Evolutionary conservation across 352 stramenopile genomes (phyloP).

Genomic region (Phytophthora cactorum): DNA sequence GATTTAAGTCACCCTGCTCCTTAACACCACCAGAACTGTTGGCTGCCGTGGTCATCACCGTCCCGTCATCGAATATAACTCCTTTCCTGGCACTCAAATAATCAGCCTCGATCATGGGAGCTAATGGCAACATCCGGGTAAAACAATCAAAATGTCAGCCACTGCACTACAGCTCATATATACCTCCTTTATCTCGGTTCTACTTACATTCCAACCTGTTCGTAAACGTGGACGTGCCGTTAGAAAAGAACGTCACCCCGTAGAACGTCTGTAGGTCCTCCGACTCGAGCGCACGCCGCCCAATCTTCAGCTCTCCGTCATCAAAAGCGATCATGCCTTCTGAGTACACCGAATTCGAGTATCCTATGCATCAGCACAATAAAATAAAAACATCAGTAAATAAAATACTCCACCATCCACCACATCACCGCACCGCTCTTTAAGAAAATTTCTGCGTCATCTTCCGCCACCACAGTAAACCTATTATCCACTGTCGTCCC

Average conservation of each 20-base stretch:
- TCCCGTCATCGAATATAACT: slow-evolving; percentile 77
- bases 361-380: slow-evolving; percentile 38
- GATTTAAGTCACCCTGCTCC: slow-evolving; percentile 75
- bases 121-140: slow-evolving; percentile 28
- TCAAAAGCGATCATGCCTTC: slow-evolving; percentile 78
- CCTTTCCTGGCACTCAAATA: slow-evolving; percentile 69
- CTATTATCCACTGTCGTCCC: slow-evolving; percentile 82
- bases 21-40: slow-evolving; percentile 82
- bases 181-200: neutral
- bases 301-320: slow-evolving; percentile 65
- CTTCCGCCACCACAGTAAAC: slow-evolving; percentile 79
- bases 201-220: slow-evolving; percentile 66
- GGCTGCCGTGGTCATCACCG: slow-evolving; percentile 80
- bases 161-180: neutral
- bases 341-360: slow-evolving; percentile 74
- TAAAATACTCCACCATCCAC: neutral
- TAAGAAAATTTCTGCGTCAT: slow-evolving; percentile 79
- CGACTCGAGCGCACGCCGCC: slow-evolving; percentile 52
- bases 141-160: neutral
- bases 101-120: slow-evolving; percentile 64
- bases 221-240: slow-evolving; percentile 72
- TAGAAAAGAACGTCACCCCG: slow-evolving; percentile 68
- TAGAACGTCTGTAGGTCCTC: slow-evolving; percentile 72
- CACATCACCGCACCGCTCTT: slow-evolving; percentile 62
- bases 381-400: neutral